Percentiles rank a stretch among this genome's conserved stretches.
Evolutionary conservation across 1,284 basidiomycete genomes (phyloP).

Genomic region (Wolfiporia cocos): DNA sequence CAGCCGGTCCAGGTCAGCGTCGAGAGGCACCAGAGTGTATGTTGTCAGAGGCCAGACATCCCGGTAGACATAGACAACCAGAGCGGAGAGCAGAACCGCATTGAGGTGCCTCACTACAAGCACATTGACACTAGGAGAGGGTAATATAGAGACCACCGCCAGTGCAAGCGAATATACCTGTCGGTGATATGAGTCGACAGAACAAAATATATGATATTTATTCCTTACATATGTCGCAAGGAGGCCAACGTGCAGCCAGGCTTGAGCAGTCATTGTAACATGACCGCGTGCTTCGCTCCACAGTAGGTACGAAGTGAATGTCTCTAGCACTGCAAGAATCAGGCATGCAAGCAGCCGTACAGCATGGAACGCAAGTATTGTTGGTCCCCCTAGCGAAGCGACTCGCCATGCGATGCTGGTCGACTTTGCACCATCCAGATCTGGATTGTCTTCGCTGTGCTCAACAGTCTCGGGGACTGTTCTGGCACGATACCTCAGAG

Average conservation of each 20-base stretch:
- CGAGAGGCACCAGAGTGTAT: slow-evolving; percentile 31
- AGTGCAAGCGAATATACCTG: slow-evolving; percentile 13
- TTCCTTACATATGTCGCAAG: slow-evolving; percentile 8
- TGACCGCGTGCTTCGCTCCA: background rate
- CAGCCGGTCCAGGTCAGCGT: slow-evolving; percentile 24
- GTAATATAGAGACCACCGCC: slow-evolving; percentile 8
- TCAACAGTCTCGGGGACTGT: background rate
- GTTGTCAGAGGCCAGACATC: too few relatives aligned
- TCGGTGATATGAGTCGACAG: background rate
- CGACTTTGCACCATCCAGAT: too few relatives aligned
- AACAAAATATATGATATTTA: too few relatives aligned
- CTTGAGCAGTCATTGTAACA: background rate
- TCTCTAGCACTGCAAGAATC: background rate
- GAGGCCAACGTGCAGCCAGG: background rate
- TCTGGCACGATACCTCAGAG: background rate
- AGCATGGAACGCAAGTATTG: too few relatives aligned
- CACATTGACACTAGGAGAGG: background rate
- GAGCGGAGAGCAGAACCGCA: slow-evolving; percentile 7
- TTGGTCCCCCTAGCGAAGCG: too few relatives aligned
- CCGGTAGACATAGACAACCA: slow-evolving; percentile 31
- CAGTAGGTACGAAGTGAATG: background rate
- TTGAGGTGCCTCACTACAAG: slow-evolving; percentile 5
- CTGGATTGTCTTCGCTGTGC: background rate
- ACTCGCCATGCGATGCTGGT: too few relatives aligned
- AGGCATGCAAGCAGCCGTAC: too few relatives aligned